Evolutionary conservation across 371 early-diverging fungal genomes (phyloP).

Genomic region (Amoeboaphelidium protococcarum): DNA sequence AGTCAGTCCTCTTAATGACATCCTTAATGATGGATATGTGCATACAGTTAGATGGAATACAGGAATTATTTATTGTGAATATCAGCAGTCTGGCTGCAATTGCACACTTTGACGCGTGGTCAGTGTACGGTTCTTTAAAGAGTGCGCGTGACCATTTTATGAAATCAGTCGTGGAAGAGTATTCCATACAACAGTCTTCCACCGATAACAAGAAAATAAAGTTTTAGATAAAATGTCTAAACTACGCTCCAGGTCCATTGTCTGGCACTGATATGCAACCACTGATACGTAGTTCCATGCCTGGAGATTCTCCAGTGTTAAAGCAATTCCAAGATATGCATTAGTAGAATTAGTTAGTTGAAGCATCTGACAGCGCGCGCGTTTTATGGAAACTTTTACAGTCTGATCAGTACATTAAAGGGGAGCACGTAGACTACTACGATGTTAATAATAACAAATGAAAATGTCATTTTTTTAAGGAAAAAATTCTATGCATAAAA

Average conservation of each 20-base stretch:
- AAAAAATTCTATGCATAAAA: too few relatives aligned
- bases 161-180: constrained; percentile 3
- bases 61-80: constrained; percentile 29
- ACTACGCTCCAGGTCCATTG: constrained; percentile 77
- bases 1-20: constrained; percentile 10
- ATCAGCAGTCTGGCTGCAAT: constrained; percentile 62
- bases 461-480: too few relatives aligned
- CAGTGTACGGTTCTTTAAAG: constrained; percentile 57
- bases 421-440: constrained; percentile 54
- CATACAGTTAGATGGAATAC: constrained; percentile 4
- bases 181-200: not conserved
- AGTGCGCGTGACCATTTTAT: constrained; percentile 38
- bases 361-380: constrained; percentile 33
- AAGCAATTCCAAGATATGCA: constrained; percentile 8
- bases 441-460: too few relatives aligned
- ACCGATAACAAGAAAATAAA: constrained; percentile 5
- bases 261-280: constrained; percentile 68
- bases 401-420: constrained; percentile 28
- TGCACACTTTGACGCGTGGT: constrained; percentile 45
- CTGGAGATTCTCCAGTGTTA: constrained; percentile 34
- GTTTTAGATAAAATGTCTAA: constrained; percentile 27
- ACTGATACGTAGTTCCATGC: constrained; percentile 35
- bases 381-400: constrained; percentile 26
- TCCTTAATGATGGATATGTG: constrained; percentile 13
- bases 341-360: constrained; percentile 32